Percentiles rank a stretch among this genome's conserved stretches.
Evolutionary conservation across 176 grass and related monocot species (phyloP).

Genomic region (Eremochloa ophiuroides): DNA sequence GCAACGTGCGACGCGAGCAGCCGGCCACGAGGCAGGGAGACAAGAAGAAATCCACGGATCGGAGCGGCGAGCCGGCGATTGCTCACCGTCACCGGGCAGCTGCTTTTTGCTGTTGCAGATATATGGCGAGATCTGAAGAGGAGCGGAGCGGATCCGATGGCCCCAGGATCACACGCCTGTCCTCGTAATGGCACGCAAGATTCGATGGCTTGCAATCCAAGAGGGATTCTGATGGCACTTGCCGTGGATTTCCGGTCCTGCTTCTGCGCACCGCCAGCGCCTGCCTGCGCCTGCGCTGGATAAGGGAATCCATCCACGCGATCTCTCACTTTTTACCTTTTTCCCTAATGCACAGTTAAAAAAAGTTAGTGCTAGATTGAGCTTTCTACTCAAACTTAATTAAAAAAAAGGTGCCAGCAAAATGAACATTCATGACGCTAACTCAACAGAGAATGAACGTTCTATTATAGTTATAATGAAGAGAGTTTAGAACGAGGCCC

Average conservation of each 20-base stretch:
- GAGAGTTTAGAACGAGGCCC: too few relatives aligned
- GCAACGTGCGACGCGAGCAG: not conserved
- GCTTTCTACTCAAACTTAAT: not conserved
- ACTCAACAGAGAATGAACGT: too few relatives aligned
- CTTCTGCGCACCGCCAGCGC: not conserved
- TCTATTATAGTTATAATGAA: too few relatives aligned
- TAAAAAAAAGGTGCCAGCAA: not conserved
- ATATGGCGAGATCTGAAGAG: conserved; percentile 23
- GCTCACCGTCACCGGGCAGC: not conserved
- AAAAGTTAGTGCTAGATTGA: not conserved
- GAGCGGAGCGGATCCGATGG: conserved; percentile 38
- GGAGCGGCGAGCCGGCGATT: not conserved
- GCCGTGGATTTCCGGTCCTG: conserved; percentile 46
- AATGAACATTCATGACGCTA: not conserved
- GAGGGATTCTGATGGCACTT: conserved; percentile 48
- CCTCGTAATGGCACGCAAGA: conserved; percentile 51
- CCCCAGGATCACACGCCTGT: conserved; percentile 43
- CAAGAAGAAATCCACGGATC: too few relatives aligned
- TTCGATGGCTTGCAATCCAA: conserved; percentile 48
- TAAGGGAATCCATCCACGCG: conserved; percentile 32
- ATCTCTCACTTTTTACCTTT: conserved; percentile 25
- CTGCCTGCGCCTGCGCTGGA: not conserved
- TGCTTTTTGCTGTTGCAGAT: conserved; percentile 35
- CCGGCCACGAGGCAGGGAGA: too few relatives aligned
- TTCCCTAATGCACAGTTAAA: conserved; percentile 2